phyloP scores from a whole-genome alignment of 1,284 basidiomycete genomes.

The Ceratobasidium sp. region DNA sequence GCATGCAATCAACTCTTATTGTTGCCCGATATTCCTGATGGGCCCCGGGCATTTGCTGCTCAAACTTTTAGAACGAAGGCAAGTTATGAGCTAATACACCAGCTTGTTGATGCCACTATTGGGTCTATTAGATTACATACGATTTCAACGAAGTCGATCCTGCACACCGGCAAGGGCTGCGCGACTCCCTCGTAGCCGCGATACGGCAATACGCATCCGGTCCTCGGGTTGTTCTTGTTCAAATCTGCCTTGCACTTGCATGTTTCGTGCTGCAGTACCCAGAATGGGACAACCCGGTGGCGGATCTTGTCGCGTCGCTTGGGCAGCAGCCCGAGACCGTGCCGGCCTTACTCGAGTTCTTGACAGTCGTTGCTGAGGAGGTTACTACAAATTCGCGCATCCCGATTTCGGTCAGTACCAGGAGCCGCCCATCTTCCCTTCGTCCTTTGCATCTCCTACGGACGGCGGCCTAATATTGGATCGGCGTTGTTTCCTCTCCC shows the following conservation, averaged over 20 bases:
- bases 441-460: conserved; percentile 37
- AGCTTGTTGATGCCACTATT: conserved; percentile 3
- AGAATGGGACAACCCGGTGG: conserved; percentile 86
- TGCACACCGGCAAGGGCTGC: conserved; percentile 76
- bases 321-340: conserved; percentile 88
- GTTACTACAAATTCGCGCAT: conserved; percentile 86
- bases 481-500: conserved; percentile 36
- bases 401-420: conserved; percentile 78
- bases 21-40: conserved; percentile 78
- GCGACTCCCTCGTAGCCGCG: conserved; percentile 87
- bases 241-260: conserved; percentile 89
- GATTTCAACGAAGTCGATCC: conserved; percentile 90
- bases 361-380: conserved; percentile 94
- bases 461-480: conserved; percentile 41
- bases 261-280: conserved; percentile 92
- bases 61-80: conserved; percentile 98
- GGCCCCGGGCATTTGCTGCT: conserved; percentile 93
- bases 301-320: conserved; percentile 85
- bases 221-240: conserved; percentile 87
- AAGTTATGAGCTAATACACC: conserved; percentile 50
- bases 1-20: conserved; percentile 92
- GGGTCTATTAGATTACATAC: conserved; percentile 80
- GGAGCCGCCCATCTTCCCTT: conserved; percentile 21
- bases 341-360: conserved; percentile 85
- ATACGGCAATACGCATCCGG: conserved; percentile 76